These are phyloP conservation scores for Fusarium tjaetaba DNA, from an alignment of 2,329 filamentous ascomycete genomes.

Conservation along the genomic window DNA sequence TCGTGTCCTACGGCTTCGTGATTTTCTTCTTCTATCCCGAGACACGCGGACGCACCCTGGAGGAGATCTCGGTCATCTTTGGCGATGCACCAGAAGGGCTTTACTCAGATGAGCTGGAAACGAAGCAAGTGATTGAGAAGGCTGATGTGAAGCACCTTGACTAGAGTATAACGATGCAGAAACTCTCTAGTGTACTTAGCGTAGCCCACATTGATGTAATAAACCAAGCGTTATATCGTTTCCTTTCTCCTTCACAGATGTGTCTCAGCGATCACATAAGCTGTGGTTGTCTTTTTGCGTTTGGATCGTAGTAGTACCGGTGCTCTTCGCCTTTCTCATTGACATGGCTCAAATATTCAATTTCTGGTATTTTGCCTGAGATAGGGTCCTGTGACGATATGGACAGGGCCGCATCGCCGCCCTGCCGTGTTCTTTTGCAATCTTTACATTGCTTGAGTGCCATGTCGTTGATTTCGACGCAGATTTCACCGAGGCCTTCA, in stretches of 20 bases:
- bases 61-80: slow-evolving; percentile 13
- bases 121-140: slow-evolving; percentile 8
- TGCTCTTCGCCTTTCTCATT: not conserved
- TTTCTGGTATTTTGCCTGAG: accelerated
- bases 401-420: accelerated
- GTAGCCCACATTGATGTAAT: not conserved
- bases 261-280: accelerated
- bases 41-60: slow-evolving; percentile 1
- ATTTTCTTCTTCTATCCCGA: slow-evolving; percentile 22
- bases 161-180: no score
- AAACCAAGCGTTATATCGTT: not conserved
- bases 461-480: not conserved
- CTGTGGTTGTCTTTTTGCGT: not conserved
- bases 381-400: accelerated
- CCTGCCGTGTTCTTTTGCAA: not conserved
- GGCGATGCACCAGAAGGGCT: slow-evolving; percentile 15
- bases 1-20: slow-evolving; percentile 7
- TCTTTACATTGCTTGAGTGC: accelerated
- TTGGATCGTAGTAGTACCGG: accelerated
- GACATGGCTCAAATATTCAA: not conserved
- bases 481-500: not conserved
- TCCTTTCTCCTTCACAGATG: not conserved
- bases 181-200: not conserved
- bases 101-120: slow-evolving; percentile 1
- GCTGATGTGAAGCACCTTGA: slow-evolving; percentile 13